These are phyloP conservation scores for Nematocida displodere DNA, from an alignment of 371 early-diverging fungal species.

Conservation along the genomic window DNA sequence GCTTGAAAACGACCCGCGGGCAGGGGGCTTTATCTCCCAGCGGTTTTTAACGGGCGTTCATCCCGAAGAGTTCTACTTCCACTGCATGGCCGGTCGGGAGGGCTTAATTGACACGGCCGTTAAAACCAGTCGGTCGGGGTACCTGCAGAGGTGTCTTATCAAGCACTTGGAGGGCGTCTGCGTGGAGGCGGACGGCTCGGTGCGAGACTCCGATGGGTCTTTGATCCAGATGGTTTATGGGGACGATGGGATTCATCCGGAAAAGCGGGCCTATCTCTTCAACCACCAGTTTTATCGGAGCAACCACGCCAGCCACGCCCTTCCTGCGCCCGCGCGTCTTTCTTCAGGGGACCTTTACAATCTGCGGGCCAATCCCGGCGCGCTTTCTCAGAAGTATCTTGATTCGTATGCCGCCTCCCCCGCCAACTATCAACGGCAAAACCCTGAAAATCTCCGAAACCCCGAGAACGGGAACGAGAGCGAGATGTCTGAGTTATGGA, in stretches of 20 bases:
- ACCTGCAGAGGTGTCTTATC: constrained; percentile 96
- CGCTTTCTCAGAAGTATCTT: constrained; percentile 77
- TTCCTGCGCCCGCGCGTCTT: neutral
- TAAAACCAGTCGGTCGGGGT: constrained; percentile 97
- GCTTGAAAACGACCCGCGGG: constrained; percentile 72
- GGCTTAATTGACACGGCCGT: constrained; percentile 99
- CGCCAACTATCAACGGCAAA: no score
- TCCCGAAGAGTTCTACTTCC: constrained; percentile 75
- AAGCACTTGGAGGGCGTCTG: constrained; percentile 93
- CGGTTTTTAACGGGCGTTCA: constrained; percentile 97
- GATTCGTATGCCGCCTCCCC: constrained; percentile 50
- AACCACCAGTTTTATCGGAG: constrained; percentile 72
- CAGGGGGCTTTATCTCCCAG: constrained; percentile 92
- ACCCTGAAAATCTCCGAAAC: neutral
- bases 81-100: constrained; percentile 99
- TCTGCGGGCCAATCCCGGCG: constrained; percentile 77
- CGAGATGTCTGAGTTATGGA: constrained; percentile 15
- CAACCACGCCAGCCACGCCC: constrained; percentile 70
- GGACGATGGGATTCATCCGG: constrained; percentile 94
- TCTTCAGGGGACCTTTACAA: constrained; percentile 15
- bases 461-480: neutral
- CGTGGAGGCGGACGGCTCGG: constrained; percentile 91
- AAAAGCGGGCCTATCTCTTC: constrained; percentile 73
- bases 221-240: constrained; percentile 95
- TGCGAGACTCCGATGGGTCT: constrained; percentile 83